phyloP scores from a whole-genome alignment of 2,329 filamentous ascomycete genomes.

The Colletotrichum sojae region DNA sequence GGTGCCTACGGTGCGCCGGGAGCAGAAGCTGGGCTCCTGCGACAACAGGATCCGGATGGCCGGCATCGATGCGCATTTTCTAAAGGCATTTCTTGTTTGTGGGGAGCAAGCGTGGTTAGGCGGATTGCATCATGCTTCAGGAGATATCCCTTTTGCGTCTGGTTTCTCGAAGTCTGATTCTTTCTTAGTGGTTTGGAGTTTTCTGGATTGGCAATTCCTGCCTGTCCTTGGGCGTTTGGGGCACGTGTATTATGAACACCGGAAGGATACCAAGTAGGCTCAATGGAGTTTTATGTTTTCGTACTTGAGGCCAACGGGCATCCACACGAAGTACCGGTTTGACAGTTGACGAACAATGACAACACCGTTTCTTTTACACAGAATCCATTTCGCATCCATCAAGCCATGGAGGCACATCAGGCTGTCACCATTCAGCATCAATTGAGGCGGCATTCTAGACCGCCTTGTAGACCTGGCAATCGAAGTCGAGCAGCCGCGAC shows the following conservation, averaged over 20 bases:
- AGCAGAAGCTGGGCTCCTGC: constrained; percentile 46
- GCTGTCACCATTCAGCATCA: no score
- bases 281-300: background rate
- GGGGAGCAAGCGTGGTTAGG: no score
- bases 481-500: no score
- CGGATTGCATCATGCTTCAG: background rate
- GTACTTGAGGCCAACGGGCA: background rate
- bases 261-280: background rate
- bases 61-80: background rate
- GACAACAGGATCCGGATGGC: background rate
- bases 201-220: background rate
- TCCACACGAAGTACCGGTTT: background rate
- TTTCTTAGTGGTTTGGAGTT: background rate
- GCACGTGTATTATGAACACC: constrained; percentile 15
- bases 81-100: background rate
- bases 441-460: no score
- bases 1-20: constrained; percentile 68
- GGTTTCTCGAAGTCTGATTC: background rate
- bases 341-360: no score
- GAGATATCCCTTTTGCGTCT: background rate
- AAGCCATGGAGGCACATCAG: no score
- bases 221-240: background rate
- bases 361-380: no score
- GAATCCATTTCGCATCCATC: no score
- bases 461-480: no score